These are phyloP conservation scores for Botrytis tulipae DNA, from an alignment of 2,329 filamentous ascomycete species.

Conservation along the genomic window DNA sequence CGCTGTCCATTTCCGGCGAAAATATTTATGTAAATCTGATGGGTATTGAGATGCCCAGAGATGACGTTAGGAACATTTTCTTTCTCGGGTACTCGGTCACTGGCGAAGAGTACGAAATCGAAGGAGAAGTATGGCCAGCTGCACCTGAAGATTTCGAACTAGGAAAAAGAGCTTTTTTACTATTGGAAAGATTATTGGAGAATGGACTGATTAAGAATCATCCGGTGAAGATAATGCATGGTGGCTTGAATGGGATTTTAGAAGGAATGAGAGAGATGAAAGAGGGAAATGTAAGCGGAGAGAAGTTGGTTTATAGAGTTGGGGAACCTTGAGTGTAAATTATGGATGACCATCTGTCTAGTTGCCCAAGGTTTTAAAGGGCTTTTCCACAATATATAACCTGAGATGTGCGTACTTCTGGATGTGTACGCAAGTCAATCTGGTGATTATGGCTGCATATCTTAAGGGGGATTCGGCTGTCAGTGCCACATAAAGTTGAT, in stretches of 20 bases:
- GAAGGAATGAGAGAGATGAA: slow-evolving; percentile 1
- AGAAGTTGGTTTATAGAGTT: slow-evolving; percentile 6
- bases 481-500: fast-evolving
- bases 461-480: fast-evolving
- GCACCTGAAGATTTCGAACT: not conserved
- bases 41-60: not conserved
- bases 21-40: not conserved
- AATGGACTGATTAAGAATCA: not conserved
- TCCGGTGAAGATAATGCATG: not conserved
- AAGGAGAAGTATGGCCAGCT: not conserved
- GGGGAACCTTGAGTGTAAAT: not conserved
- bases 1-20: not conserved
- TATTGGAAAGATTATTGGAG: not conserved
- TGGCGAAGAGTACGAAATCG: not conserved
- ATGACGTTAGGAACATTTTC: not conserved
- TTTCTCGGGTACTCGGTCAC: not conserved
- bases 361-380: too few relatives aligned
- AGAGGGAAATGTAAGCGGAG: not conserved
- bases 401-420: not conserved
- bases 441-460: fast-evolving
- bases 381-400: fast-evolving
- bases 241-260: not conserved
- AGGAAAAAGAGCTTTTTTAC: not conserved
- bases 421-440: not conserved
- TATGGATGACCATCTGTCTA: not conserved